phyloP scores from a whole-genome alignment of 257 asterid species.

The Echites panduratus region DNA sequence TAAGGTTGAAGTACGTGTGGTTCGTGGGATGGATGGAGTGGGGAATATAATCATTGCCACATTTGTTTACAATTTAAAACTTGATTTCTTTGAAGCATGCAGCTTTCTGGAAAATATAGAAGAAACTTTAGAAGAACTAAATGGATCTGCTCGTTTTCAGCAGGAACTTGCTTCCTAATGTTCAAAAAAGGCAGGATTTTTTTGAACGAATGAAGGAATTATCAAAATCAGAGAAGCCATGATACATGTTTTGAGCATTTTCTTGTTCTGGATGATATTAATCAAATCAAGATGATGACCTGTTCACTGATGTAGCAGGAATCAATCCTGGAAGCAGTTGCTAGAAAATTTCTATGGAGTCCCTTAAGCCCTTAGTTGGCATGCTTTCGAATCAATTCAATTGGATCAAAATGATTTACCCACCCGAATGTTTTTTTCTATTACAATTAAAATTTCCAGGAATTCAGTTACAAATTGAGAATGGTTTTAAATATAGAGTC shows the following conservation, averaged over 20 bases:
- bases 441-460: no score
- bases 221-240: conserved; percentile 10
- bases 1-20: no score
- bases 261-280: conserved; percentile 21
- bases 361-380: no score
- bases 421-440: no score
- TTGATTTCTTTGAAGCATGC: conserved; percentile 16
- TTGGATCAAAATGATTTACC: no score
- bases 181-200: not conserved
- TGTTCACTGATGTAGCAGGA: not conserved
- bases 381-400: no score
- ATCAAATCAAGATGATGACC: no score
- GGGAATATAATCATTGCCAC: conserved; percentile 30
- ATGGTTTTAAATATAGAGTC: no score
- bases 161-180: conserved; percentile 15
- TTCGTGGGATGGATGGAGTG: conserved; percentile 10
- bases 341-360: no score
- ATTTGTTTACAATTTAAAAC: conserved; percentile 20
- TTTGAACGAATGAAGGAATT: conserved; percentile 20
- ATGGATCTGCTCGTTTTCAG: conserved; percentile 17
- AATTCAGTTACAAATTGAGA: no score
- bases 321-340: no score
- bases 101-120: conserved; percentile 13
- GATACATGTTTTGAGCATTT: conserved; percentile 8
- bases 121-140: conserved; percentile 13